Evolutionary conservation across 2,329 filamentous ascomycete genomes (phyloP).

Genomic region (Septoria petroselini): DNA sequence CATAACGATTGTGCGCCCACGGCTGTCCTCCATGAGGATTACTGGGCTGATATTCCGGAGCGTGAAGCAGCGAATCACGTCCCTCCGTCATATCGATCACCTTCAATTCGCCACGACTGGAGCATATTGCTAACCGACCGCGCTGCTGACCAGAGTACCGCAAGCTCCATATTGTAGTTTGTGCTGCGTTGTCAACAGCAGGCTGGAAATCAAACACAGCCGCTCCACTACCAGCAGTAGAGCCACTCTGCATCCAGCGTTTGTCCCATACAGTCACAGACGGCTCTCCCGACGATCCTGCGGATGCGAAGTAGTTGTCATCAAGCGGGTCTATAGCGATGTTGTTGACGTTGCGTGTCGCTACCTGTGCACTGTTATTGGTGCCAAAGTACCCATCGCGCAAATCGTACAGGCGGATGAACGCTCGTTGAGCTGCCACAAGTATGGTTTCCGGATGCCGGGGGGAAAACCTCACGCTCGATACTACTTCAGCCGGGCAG

Average conservation of each 20-base stretch:
- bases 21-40: constrained; percentile 35
- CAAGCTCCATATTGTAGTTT: constrained; percentile 59
- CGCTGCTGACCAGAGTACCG: constrained; percentile 58
- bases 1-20: constrained; percentile 47
- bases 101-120: constrained; percentile 59
- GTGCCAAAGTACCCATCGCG: constrained; percentile 43
- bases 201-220: constrained; percentile 58
- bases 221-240: constrained; percentile 56
- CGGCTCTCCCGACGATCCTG: constrained; percentile 67
- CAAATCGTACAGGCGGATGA: constrained; percentile 73
- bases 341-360: constrained; percentile 61
- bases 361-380: constrained; percentile 42
- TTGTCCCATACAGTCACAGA: constrained; percentile 76
- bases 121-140: constrained; percentile 57
- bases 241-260: constrained; percentile 46
- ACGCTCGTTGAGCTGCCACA: constrained; percentile 71
- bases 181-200: constrained; percentile 49
- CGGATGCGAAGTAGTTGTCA: constrained; percentile 80
- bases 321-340: constrained; percentile 76
- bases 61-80: constrained; percentile 18
- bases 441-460: constrained; percentile 72
- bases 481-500: constrained; percentile 67
- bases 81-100: constrained; percentile 35
- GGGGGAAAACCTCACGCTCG: constrained; percentile 78
- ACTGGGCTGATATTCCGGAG: constrained; percentile 24